These are phyloP conservation scores for Ulvella scutata DNA, from an alignment of 139 green algal genomes.

Conservation along the genomic window DNA sequence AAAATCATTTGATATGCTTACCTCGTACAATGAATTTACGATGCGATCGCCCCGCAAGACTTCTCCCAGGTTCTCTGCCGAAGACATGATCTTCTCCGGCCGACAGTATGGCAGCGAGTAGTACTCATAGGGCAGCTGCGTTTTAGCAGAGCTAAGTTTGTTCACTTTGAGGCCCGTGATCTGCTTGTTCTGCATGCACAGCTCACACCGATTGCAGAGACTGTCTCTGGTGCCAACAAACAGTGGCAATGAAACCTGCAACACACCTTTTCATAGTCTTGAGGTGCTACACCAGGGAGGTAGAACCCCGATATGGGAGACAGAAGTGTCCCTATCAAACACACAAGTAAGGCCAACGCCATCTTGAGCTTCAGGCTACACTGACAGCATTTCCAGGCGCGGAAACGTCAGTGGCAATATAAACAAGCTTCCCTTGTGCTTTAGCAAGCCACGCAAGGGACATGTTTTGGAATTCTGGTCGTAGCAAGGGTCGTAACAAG, in stretches of 20 bases:
- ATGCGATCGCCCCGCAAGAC: conserved; percentile 95
- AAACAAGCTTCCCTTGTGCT: too few relatives aligned
- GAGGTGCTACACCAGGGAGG: conserved; percentile 80
- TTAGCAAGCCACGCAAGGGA: too few relatives aligned
- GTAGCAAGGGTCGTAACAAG: too few relatives aligned
- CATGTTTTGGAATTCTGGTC: too few relatives aligned
- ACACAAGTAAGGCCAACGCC: too few relatives aligned
- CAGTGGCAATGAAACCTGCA: background rate
- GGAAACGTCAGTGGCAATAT: too few relatives aligned
- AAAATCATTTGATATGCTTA: conserved; percentile 3
- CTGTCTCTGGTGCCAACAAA: background rate
- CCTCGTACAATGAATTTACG: conserved; percentile 88
- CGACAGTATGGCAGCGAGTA: conserved; percentile 94
- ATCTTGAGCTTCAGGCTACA: too few relatives aligned
- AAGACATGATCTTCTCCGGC: conserved; percentile 74
- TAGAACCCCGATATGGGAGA: conserved; percentile 63
- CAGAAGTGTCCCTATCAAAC: too few relatives aligned
- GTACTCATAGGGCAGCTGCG: conserved; percentile 94
- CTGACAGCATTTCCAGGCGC: too few relatives aligned
- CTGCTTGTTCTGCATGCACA: background rate
- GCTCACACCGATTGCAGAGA: background rate
- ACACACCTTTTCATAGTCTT: conserved; percentile 61
- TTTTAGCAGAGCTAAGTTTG: conserved; percentile 87
- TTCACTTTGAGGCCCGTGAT: conserved; percentile 74
- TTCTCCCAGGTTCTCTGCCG: conserved; percentile 92